Evolutionary conservation across 306 rosid genomes (phyloP).

Genomic region (Medicago ruthenica): DNA sequence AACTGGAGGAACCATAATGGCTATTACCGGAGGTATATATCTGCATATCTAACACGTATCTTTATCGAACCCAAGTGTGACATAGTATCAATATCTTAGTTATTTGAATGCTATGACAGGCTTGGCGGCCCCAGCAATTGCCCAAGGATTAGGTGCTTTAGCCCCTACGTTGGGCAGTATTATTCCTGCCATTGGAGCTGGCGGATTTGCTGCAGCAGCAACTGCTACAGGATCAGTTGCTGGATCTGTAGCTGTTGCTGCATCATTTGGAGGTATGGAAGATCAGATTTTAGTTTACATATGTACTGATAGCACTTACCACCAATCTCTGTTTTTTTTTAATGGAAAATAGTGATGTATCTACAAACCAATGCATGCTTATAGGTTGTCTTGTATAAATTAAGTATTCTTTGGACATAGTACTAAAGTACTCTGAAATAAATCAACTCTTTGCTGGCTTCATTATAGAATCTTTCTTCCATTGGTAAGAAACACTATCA

Average conservation of each 20-base stretch:
- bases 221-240: conserved; percentile 89
- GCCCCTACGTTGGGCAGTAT: conserved; percentile 91
- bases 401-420: conserved; percentile 1
- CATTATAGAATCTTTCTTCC: conserved; percentile 13
- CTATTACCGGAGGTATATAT: conserved; percentile 85
- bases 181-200: conserved; percentile 70
- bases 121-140: conserved; percentile 97
- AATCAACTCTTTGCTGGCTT: neutral
- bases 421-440: conserved; percentile 1
- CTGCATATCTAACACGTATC: conserved; percentile 31
- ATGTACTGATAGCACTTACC: conserved; percentile 15
- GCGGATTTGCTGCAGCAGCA: conserved; percentile 96
- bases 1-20: conserved; percentile 92
- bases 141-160: conserved; percentile 89
- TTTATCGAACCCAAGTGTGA: conserved; percentile 31
- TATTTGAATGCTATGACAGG: conserved; percentile 58
- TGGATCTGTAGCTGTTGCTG: conserved; percentile 94
- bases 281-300: conserved; percentile 28
- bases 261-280: conserved; percentile 89
- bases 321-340: neutral
- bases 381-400: conserved; percentile 11
- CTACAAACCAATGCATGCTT: conserved; percentile 1
- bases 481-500: neutral
- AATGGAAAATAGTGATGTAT: conserved; percentile 19
- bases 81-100: conserved; percentile 25